These are phyloP conservation scores for Globisporangium acanthophoron DNA, from an alignment of 352 stramenopile genomes.

Conservation along the genomic window DNA sequence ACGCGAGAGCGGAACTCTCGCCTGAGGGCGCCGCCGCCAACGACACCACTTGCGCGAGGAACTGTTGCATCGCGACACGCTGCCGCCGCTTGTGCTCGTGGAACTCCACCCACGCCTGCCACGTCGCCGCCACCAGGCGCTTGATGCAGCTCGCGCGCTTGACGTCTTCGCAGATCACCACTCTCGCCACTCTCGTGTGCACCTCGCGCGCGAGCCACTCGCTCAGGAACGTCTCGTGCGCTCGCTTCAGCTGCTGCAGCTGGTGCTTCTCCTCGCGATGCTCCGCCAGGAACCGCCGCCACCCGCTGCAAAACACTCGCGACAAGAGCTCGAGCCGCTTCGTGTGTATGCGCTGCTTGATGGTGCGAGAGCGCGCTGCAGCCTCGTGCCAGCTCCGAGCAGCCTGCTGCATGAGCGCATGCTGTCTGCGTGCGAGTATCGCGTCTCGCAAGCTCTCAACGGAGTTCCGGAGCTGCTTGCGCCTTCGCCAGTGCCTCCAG, in stretches of 20 bases:
- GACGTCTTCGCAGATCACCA: conserved; percentile 25
- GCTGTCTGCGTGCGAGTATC: not conserved
- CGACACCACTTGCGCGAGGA: not conserved
- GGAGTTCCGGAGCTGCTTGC: not conserved
- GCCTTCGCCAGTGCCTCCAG: conserved; percentile 8
- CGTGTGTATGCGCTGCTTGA: not conserved
- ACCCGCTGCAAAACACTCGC: conserved; percentile 16
- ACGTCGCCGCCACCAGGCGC: conserved; percentile 14
- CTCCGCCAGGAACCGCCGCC: conserved; percentile 10
- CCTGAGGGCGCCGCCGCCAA: not conserved
- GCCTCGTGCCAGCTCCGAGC: not conserved
- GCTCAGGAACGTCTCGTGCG: conserved; percentile 22
- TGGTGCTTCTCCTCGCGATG: conserved; percentile 16
- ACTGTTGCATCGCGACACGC: not conserved
- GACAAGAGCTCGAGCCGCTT: conserved; percentile 9
- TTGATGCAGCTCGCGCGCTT: conserved; percentile 8
- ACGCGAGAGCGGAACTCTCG: not conserved
- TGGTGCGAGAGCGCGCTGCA: not conserved
- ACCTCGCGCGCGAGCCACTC: conserved; percentile 21
- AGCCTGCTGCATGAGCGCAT: not conserved
- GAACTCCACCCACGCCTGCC: conserved; percentile 19
- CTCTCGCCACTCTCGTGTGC: conserved; percentile 13
- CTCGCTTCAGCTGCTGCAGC: conserved; percentile 9
- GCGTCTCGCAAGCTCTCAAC: not conserved
- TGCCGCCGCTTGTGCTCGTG: conserved; percentile 13